A percentile compares a stretch with the other conserved stretches of the same genome.
Evolutionary conservation across 2,329 filamentous ascomycete species (phyloP).

Genomic region (Paraphoma sp.): DNA sequence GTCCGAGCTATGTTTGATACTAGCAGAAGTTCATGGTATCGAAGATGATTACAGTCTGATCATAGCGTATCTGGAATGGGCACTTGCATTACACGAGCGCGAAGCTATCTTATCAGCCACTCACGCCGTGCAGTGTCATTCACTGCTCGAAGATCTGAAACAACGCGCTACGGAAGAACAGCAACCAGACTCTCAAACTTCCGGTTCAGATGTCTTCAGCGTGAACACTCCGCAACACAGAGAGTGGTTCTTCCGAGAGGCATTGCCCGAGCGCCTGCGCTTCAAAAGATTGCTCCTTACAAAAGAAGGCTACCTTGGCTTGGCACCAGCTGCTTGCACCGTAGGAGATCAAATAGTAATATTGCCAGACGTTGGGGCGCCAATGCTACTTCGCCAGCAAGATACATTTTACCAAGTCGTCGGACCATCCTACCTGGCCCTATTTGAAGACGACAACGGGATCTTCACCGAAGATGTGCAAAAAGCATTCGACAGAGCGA

Average conservation of each 20-base stretch:
- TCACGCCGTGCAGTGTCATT: background rate
- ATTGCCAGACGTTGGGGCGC: background rate
- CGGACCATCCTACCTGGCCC: too few species aligned
- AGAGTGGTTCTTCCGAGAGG: background rate
- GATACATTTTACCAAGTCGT: background rate
- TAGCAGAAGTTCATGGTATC: too few species aligned
- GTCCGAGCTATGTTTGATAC: too few species aligned
- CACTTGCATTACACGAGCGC: too few species aligned
- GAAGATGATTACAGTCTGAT: too few species aligned
- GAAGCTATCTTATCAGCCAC: too few species aligned
- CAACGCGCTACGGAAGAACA: background rate
- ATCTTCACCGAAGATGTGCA: too few species aligned
- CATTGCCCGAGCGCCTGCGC: background rate
- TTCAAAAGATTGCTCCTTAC: background rate
- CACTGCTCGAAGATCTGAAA: background rate
- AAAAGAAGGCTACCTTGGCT: background rate
- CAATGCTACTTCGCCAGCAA: background rate
- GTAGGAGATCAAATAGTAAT: background rate
- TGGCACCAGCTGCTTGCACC: background rate
- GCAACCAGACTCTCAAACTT: background rate
- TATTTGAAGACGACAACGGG: too few species aligned
- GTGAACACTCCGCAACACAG: background rate
- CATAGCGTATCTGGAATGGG: too few species aligned
- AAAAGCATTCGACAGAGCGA: too few species aligned
- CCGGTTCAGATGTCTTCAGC: too few species aligned